Evolutionary conservation across 1,284 basidiomycete genomes (phyloP), one percentile per base, ranked within the genome.

Genomic region (Heterobasidion annosum): DNA sequence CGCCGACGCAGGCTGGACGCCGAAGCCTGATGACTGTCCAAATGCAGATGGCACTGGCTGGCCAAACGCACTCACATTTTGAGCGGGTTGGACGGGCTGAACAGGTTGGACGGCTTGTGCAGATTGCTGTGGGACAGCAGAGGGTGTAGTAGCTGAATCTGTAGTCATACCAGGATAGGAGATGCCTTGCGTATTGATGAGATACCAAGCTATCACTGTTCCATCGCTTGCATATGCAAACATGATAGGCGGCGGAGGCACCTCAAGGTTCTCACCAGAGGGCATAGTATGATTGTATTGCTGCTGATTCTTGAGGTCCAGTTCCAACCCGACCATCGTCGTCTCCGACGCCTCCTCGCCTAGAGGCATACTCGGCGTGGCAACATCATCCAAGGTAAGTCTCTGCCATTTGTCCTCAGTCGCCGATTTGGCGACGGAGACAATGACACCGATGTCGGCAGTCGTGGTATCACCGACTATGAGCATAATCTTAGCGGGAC

Each of bases 201-300:
- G 65, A 62, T 83, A 75, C 85, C 91, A 93, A 2, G 76, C 90
- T 42, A 85, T 76, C 37, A 93, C 56, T 0, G 89, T 88, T 16
- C 91, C 91, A 62, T 93, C 91, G 56, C 82, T 90, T 3, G 88
- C 78, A 65, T 91, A 93, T 4, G 83, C 80, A 63, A 83, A 88
- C 64, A 92, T 71, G 52, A 91, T 74, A 0, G 91, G 91, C 8
- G 78, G 75, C n/a, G 79, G 71, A 6, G 82, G 78, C 4, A 79
- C 60, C 16, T 73, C 69, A 35, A 64, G 67, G 57, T 65, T 73
- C 56, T 81, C 79, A 1, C 79, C 79, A 0, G 74, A 74, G 12
- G 72, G 64, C 2, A 67, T 69, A 7, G 70, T 73, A 54, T 71
- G 68, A 8, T 55, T 68, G 60, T 70, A 75, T 3, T 69, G 60